Base-by-base conservation (phyloP, 1,284 basidiomycete species). In the Xanthoconium separans region DNA sequence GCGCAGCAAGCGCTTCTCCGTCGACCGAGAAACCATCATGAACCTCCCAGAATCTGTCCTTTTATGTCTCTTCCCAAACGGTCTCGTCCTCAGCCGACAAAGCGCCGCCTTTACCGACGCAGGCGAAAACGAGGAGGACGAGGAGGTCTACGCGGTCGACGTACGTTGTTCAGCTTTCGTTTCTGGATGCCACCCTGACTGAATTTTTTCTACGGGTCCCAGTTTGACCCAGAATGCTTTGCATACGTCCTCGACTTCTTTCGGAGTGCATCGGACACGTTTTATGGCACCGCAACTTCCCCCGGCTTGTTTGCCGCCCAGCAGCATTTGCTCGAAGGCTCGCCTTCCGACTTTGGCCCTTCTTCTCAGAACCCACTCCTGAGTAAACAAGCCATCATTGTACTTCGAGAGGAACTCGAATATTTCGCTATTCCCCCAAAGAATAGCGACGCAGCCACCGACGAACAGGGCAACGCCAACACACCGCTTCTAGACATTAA, bases 151-250 rank as follows among this genome's bases (percentile, higher is more conserved):
- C 72, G 91, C 84, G 48, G 95, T 98, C 65, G 95, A 98, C 72
- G 95, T 98, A 74, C 73, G 92, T 84, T 51, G 54, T 52, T 55
- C 55, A 56, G 44, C 58, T 40, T 50, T 49, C 42, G 44, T 51
- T 51, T 24, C 6, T 31, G 11, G n/a, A 24, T 44, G 10, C 18
- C 22, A 22, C 36, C 36, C 22, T 50, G 39, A 13, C 49, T 58
- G 29, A 66, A 53, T 18, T 41, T 57, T 57, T n/a, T n/a, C n/a
- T 43, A 49, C 54, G n/a, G 18, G 31, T 49, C 44, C 43, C 69
- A 98, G 95, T 99, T 98, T 69, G 96, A 99, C 76, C 93, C 95
- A 50, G 88, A 94, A 51, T 98, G 96, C 73, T 95, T 99, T 72
- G 82, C 89, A 71, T 98, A 88, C 71, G 93, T 98, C 47, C 84